Conservation (phyloP, 176 grass and related monocot species). For the Eremochloa ophiuroides region DNA sequence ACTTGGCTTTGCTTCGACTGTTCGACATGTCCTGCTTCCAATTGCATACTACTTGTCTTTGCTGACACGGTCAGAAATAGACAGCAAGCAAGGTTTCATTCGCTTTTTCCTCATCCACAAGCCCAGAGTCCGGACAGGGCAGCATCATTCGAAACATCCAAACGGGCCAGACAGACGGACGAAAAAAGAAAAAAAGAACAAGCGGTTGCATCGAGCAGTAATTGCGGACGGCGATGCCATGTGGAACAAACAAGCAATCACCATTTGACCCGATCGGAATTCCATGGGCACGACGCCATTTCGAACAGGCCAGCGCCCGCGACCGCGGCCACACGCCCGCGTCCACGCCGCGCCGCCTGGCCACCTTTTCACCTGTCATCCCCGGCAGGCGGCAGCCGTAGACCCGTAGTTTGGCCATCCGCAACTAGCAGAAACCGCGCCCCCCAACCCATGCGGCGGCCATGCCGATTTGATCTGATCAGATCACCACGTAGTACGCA, state of each 20-base stretch:
- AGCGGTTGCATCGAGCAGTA: background rate
- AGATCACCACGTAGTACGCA: background rate
- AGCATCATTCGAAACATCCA: background rate
- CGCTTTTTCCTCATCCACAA: background rate
- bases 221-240: background rate
- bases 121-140: background rate
- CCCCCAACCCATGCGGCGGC: too few species aligned
- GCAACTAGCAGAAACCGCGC: slow-evolving; percentile 4
- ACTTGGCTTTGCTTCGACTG: too few species aligned
- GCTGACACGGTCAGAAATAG: background rate
- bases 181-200: background rate
- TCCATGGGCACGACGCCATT: background rate
- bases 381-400: too few species aligned
- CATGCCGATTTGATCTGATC: too few species aligned
- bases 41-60: too few species aligned
- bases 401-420: slow-evolving; percentile 10
- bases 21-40: background rate
- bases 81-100: background rate
- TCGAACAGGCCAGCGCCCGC: background rate
- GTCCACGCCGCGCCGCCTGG: background rate
- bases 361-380: background rate
- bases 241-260: background rate
- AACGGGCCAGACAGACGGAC: background rate
- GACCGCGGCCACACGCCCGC: background rate
- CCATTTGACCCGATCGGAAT: background rate